Evolutionary conservation across 176 grass and related monocot genomes (phyloP).

Genomic region (Triticum aestivum): DNA sequence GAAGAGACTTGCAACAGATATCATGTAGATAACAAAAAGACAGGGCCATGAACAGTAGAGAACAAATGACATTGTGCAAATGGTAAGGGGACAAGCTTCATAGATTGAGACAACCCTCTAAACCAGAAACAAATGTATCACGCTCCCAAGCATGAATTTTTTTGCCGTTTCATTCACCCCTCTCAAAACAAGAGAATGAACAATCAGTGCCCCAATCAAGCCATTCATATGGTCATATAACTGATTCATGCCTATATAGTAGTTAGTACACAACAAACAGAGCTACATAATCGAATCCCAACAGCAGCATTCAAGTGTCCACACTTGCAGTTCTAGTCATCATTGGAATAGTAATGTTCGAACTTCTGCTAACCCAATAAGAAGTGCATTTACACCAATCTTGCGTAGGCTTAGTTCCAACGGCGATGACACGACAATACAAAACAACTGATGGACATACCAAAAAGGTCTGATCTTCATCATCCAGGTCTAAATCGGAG

Average conservation of each 20-base stretch:
- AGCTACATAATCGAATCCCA: neutral
- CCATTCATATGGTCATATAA: neutral
- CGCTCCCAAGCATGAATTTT: neutral
- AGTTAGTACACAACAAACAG: neutral
- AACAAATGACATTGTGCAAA: neutral
- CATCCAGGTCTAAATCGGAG: constrained; percentile 55
- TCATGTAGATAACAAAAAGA: neutral
- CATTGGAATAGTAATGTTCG: neutral
- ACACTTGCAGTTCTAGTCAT: neutral
- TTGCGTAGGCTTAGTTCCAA: neutral
- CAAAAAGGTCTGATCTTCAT: constrained; percentile 46
- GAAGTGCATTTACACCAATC: constrained; percentile 11
- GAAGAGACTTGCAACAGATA: constrained; percentile 17
- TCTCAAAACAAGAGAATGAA: neutral
- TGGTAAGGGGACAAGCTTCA: neutral
- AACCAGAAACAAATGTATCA: neutral
- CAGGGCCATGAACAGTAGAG: neutral
- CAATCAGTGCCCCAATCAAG: neutral
- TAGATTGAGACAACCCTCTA: neutral
- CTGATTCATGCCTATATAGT: neutral
- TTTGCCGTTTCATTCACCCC: neutral
- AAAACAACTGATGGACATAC: constrained; percentile 36
- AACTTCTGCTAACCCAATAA: constrained; percentile 17
- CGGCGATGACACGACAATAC: neutral
- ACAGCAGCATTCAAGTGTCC: neutral